These are phyloP conservation scores for Hymenotorrendiella dingleyae DNA, from an alignment of 2,329 filamentous ascomycete species.

Conservation along the genomic window DNA sequence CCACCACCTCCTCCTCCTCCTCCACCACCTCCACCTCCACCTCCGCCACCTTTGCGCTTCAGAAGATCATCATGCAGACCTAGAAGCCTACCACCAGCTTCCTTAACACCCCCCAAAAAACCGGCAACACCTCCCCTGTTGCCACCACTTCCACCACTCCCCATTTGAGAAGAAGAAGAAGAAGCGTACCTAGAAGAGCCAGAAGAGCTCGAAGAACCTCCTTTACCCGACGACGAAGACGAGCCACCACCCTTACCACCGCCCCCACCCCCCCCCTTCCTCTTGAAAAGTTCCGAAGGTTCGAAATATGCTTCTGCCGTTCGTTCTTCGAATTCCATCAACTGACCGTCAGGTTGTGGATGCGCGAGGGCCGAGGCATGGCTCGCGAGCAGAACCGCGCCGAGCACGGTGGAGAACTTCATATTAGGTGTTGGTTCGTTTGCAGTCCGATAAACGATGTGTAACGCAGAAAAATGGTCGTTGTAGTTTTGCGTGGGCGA, in stretches of 20 bases:
- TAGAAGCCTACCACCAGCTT: no score
- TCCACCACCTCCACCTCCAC: conserved; percentile 34
- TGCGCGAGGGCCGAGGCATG: conserved; percentile 14
- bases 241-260: conserved; percentile 38
- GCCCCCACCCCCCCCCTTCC: conserved; percentile 53
- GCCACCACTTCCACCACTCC: neutral
- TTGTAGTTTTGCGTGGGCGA: no score
- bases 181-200: neutral
- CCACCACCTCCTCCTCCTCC: conserved; percentile 30
- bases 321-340: neutral
- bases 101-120: conserved; percentile 47
- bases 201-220: conserved; percentile 29
- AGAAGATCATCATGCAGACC: no score
- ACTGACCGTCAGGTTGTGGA: conserved; percentile 17
- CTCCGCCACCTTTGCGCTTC: conserved; percentile 53
- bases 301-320: conserved; percentile 5
- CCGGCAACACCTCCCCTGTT: neutral
- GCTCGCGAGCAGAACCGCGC: conserved; percentile 16
- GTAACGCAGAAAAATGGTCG: no score
- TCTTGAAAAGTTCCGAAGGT: conserved; percentile 46
- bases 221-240: neutral
- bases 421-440: neutral
- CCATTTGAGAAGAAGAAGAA: conserved; percentile 1
- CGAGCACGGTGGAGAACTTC: conserved; percentile 10
- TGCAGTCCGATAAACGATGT: neutral